Conservation (phyloP, 148 eudicot genomes). For the Vaccinium vitisidaea region DNA sequence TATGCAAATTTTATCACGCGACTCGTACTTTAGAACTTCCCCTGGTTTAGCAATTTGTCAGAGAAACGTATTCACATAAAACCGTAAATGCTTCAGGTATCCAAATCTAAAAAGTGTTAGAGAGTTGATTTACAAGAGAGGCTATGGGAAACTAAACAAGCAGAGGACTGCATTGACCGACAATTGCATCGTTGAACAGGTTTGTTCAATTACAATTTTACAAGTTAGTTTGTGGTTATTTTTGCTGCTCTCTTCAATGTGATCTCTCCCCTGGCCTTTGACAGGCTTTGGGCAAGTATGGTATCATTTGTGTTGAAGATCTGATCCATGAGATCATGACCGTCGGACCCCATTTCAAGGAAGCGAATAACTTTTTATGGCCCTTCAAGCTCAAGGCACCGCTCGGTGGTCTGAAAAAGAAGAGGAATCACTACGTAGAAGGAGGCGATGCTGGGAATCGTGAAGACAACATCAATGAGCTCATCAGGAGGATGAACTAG, state of each 20-base stretch:
- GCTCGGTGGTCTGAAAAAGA: conserved; percentile 45
- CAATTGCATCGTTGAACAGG: conserved; percentile 35
- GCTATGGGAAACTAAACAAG: conserved; percentile 32
- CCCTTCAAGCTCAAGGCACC: conserved; percentile 49
- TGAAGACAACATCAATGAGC: conserved; percentile 40
- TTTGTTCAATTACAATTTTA: conserved; percentile 1
- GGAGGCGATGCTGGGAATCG: conserved; percentile 53
- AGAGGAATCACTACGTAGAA: conserved; percentile 48
- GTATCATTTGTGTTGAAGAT: conserved; percentile 39
- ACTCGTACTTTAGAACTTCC: not conserved
- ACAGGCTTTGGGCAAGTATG: conserved; percentile 31
- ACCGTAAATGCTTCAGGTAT: conserved; percentile 11
- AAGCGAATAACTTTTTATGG: conserved; percentile 47
- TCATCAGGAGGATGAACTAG: conserved; percentile 47
- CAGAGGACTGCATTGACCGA: conserved; percentile 36
- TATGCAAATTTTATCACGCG: not conserved
- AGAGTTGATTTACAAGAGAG: conserved; percentile 34
- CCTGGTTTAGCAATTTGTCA: not conserved
- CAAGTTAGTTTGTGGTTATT: not conserved
- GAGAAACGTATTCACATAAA: not conserved
- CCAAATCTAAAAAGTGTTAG: conserved; percentile 32
- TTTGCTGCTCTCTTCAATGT: not conserved
- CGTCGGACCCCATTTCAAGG: conserved; percentile 44
- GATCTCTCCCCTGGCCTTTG: not conserved
- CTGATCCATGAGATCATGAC: conserved; percentile 40